Conservation (phyloP, 1,284 basidiomycete genomes). For the Leccinum ponderosum region DNA sequence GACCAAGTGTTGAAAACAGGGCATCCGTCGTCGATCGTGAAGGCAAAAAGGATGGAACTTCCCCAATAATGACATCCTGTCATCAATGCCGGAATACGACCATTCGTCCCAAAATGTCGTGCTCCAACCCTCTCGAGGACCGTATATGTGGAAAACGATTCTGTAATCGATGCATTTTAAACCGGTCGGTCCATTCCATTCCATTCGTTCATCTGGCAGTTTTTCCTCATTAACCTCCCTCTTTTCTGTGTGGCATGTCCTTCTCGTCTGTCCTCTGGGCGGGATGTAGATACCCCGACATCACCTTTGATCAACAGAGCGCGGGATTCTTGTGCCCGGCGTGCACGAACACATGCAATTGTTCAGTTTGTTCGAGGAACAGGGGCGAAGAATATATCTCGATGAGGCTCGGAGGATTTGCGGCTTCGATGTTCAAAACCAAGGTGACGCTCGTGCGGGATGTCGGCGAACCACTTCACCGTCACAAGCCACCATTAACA, state of each 20-base stretch:
- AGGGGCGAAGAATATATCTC: constrained; percentile 34
- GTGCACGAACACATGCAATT: constrained; percentile 35
- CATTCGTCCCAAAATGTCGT: constrained; percentile 30
- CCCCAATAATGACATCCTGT: constrained; percentile 17
- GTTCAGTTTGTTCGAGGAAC: constrained; percentile 25
- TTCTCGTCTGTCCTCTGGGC: not conserved
- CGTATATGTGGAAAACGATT: constrained; percentile 31
- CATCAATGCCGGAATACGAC: constrained; percentile 28
- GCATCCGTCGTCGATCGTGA: not conserved
- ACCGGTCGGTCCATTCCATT: constrained; percentile 23
- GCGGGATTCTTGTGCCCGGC: constrained; percentile 29
- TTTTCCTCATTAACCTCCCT: constrained; percentile 10
- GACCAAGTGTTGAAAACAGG: not conserved
- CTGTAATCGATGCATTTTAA: constrained; percentile 28
- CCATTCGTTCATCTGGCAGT: not conserved
- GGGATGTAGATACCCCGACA: constrained; percentile 28
- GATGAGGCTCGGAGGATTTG: constrained; percentile 28
- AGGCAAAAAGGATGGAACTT: not conserved
- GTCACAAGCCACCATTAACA: not conserved
- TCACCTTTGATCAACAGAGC: constrained; percentile 29
- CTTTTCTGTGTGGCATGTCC: not conserved
- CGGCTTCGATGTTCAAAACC: constrained; percentile 21
- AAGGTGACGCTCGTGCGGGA: constrained; percentile 31
- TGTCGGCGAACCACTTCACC: not conserved
- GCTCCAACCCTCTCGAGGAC: constrained; percentile 20